phyloP scores from a whole-genome alignment of 768 basidiomycete genomes.

The Hemileccinum impolitum region DNA sequence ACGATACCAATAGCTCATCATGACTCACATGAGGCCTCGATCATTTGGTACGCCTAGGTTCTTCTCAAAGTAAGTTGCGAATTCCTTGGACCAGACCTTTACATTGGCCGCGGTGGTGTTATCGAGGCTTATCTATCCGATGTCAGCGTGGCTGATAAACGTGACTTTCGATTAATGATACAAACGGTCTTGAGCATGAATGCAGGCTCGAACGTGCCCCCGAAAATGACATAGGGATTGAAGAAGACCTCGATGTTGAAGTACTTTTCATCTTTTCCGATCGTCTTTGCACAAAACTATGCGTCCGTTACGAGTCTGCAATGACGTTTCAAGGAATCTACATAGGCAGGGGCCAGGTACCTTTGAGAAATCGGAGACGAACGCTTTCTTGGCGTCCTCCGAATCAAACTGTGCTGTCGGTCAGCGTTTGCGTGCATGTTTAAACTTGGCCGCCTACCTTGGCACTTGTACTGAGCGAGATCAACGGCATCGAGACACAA shows the following conservation, averaged over 20 bases:
- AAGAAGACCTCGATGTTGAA: conserved; percentile 54
- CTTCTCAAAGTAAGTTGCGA: conserved; percentile 53
- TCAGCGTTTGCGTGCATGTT: not conserved
- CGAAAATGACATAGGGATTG: conserved; percentile 59
- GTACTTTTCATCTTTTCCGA: conserved; percentile 53
- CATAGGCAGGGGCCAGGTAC: conserved; percentile 27
- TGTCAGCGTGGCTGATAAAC: not conserved
- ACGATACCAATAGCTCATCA: not conserved
- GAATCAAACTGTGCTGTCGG: conserved; percentile 9
- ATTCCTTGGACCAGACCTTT: conserved; percentile 50
- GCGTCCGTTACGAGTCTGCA: not conserved
- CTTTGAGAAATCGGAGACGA: conserved; percentile 54
- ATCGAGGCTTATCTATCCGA: conserved; percentile 50
- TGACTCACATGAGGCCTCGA: conserved; percentile 57
- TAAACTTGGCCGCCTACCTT: conserved; percentile 21
- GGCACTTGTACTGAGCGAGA: conserved; percentile 40
- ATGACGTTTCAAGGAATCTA: not conserved
- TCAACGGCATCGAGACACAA: conserved; percentile 32
- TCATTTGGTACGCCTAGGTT: conserved; percentile 48
- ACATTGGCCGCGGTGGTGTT: conserved; percentile 48
- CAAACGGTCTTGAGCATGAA: conserved; percentile 58
- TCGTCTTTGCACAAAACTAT: conserved; percentile 50
- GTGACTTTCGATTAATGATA: not conserved
- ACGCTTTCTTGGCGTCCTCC: conserved; percentile 31
- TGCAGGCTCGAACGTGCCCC: conserved; percentile 63